Evolutionary conservation across 148 eudicot species (phyloP), one percentile per base, ranked within the genome.

Genomic region (Dysphania ambrosioides): DNA sequence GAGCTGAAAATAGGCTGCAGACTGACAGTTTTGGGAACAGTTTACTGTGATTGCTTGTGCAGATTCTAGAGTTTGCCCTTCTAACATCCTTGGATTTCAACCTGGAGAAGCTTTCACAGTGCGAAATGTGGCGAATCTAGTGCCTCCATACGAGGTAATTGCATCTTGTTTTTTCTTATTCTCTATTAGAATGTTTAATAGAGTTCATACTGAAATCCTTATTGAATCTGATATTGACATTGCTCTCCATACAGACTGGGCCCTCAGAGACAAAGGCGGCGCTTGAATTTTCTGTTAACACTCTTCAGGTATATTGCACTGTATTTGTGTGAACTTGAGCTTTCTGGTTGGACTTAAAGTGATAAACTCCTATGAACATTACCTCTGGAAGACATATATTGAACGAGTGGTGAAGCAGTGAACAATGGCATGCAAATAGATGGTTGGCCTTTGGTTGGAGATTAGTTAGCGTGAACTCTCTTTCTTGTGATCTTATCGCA

Each of bases 201-300:
- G 21, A 24, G 49, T 24, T 18, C 58, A 24, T 36, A 53, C 5
- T 3, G 30, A 68, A 12, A 10, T 70, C 15, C 36, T 3, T 34
- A 24, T 38, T 44, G 29, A 29, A 40, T 32, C 58, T 72, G 12
- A 67, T 65, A 57, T 51, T 49, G 41, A 30, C 55, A 34, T 6
- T 30, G 73, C 29, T 51, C 49, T 72, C 13, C 31, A 30, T 49
- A 80, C 89, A 96, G 97, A 87, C 83, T 87, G 97, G 99, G 62
- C 97, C 97, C 24, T 26, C 94, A 24, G 99, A 92, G 84, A 90
- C 99, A 71, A 92, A 96, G 80, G 97, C 99, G 38, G 97, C 97
- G 40, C 94, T 92, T 75, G 97, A 96, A 77, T 92, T 96, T 84
- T 87, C 97, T 9, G 97, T 96, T 64, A 96, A 87, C 73, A 29